Percentiles rank a stretch among this genome's conserved stretches.
phyloP scores from a whole-genome alignment of 129 eudicot species.

The Heracleum sosnowskyi region DNA sequence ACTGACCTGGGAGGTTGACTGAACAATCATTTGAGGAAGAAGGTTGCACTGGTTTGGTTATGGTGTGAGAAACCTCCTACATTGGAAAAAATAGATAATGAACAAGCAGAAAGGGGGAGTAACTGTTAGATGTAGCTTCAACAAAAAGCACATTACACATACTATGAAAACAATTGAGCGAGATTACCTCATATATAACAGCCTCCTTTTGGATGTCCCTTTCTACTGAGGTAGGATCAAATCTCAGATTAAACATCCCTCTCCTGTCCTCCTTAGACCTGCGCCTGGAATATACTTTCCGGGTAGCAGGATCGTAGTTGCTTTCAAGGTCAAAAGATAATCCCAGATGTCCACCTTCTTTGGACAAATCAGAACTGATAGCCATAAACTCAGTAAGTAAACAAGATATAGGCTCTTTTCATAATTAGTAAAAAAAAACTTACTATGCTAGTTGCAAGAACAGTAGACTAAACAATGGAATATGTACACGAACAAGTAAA shows the following conservation, averaged over 20 bases:
- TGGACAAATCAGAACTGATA: not conserved
- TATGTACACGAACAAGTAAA: not conserved
- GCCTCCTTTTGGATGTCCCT: not conserved
- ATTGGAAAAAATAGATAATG: not conserved
- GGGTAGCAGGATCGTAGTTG: not conserved
- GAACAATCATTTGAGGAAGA: not conserved
- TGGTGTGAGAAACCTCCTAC: not conserved
- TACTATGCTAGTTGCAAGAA: not conserved
- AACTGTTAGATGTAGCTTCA: not conserved
- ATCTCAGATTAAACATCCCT: not conserved
- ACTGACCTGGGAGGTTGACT: not conserved
- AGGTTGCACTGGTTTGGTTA: not conserved
- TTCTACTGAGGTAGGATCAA: not conserved
- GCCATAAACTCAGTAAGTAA: not conserved
- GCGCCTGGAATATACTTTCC: not conserved
- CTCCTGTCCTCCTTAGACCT: not conserved
- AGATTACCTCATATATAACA: not conserved
- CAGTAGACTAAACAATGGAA: not conserved
- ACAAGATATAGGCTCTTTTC: not conserved
- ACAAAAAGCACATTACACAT: not conserved
- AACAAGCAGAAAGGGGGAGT: not conserved
- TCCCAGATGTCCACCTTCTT: not conserved
- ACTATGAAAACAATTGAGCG: not conserved
- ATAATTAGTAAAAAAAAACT: no score
- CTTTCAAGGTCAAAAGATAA: not conserved